These are phyloP conservation scores for Microbotryum violaceum DNA, from an alignment of 1,284 basidiomycete genomes.

Conservation along the genomic window DNA sequence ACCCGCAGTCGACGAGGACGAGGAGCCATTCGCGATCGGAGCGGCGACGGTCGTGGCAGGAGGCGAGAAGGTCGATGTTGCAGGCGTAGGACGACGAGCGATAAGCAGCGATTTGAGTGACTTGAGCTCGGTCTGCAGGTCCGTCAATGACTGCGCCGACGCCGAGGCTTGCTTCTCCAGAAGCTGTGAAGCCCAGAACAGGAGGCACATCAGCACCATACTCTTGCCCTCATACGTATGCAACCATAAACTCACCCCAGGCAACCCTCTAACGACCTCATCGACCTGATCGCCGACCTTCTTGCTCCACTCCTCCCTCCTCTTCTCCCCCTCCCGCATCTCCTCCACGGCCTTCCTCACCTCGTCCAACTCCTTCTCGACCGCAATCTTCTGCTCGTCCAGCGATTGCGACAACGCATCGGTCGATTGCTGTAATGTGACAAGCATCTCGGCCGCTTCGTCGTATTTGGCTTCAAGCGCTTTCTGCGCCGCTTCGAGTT, in stretches of 20 bases:
- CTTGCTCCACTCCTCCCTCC: conserved; percentile 68
- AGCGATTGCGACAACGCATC: conserved; percentile 73
- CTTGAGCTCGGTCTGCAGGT: conserved; percentile 88
- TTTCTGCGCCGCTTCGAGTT: conserved; percentile 81
- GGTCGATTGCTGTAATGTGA: conserved; percentile 44
- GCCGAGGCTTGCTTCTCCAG: conserved; percentile 85
- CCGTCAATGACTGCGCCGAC: conserved; percentile 55
- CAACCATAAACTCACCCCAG: conserved; percentile 54
- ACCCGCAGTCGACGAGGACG: background rate
- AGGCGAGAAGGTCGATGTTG: conserved; percentile 47
- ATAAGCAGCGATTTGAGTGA: conserved; percentile 80
- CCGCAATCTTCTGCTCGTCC: conserved; percentile 59
- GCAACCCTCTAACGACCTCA: conserved; percentile 80
- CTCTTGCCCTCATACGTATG: background rate
- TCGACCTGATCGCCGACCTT: conserved; percentile 82
- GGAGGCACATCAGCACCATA: background rate
- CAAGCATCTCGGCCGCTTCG: conserved; percentile 65
- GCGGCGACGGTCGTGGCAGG: conserved; percentile 34
- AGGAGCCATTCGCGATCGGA: background rate
- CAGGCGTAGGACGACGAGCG: conserved; percentile 40
- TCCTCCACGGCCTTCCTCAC: conserved; percentile 71
- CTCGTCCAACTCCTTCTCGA: conserved; percentile 72
- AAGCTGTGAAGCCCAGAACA: conserved; percentile 52
- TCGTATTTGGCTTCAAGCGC: conserved; percentile 86
- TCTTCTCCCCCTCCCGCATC: conserved; percentile 67